Evolutionary conservation across 139 green algal species (phyloP), one percentile per base, ranked within the genome.

Genomic region (Astrephomene gubernaculifera): DNA sequence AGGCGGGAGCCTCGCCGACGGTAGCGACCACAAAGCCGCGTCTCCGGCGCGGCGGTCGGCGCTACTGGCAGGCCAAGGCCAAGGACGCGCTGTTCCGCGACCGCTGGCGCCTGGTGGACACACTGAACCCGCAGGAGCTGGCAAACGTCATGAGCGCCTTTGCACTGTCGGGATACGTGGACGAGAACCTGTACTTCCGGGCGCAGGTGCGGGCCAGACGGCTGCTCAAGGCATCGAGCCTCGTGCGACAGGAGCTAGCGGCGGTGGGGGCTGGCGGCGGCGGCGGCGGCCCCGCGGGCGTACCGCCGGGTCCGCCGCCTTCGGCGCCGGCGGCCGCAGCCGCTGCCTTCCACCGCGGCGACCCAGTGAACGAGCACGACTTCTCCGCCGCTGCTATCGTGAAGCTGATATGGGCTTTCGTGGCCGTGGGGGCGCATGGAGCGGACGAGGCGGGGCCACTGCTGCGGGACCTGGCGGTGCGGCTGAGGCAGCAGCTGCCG

Each of bases 61-160:
- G 76, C 17, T 71, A 73, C 61, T 83, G 75, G 75, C 12, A 70
- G 52, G n/a, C 52, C 52, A 61, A 44, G 25, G 57, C 57, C 14
- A 4, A 33, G 17, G 63, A 41, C 36, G 60, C 52, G 38, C 5
- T 36, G 38, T 38, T 12, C 44, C 38, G 76, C 38, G 24, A 35
- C 41, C 43, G 76, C 8, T 83, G 76, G 76, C 60, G 61, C n/a
- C 43, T 53, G 41, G 45, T 69, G 8, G 76, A 65, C n/a, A 36
- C 53, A 6, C 60, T 89, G 44, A 67, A 76, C 31, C 53, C 78
- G 12, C 63, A 83, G 44, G 85, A 89, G 70, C n/a, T 84, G 41
- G 54, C 85, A 35, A 89, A 86, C 44, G 41, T 79, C 17, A 79
- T 82, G 33, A 68, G 67, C 39, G 85, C 85, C 35, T 89, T 72